Evolutionary conservation across 805 yeast species (phyloP).

Genomic region (Barnettozyma populi): DNA sequence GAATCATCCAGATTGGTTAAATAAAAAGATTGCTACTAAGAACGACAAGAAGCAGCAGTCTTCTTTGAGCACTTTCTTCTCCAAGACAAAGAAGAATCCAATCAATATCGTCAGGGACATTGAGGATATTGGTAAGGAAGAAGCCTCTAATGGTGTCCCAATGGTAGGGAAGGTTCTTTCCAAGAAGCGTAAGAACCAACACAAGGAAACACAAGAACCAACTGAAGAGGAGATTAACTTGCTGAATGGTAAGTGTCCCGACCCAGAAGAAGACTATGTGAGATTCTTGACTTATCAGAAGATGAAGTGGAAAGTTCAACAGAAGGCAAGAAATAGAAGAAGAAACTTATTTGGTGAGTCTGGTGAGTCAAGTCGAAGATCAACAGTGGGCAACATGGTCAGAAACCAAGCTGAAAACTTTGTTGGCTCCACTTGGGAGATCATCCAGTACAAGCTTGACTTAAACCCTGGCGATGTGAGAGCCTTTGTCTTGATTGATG

Average conservation of each 20-base stretch:
- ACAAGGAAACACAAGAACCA: slow-evolving; percentile 27
- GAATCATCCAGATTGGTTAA: slow-evolving; percentile 90
- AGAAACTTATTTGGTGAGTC: slow-evolving; percentile 71
- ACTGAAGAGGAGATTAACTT: slow-evolving; percentile 48
- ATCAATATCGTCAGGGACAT: slow-evolving; percentile 52
- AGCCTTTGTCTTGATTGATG: slow-evolving; percentile 64
- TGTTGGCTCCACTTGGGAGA: slow-evolving; percentile 80
- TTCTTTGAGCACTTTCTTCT: slow-evolving; percentile 54
- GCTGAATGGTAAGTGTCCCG: slow-evolving; percentile 53
- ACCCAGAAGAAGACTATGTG: slow-evolving; percentile 59
- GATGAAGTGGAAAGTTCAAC: slow-evolving; percentile 80
- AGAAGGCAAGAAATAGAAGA: slow-evolving; percentile 66
- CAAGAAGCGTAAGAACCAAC: slow-evolving; percentile 29
- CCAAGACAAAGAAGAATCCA: slow-evolving; percentile 37
- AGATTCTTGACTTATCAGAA: slow-evolving; percentile 73
- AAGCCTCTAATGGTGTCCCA: slow-evolving; percentile 21
- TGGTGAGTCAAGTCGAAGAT: slow-evolving; percentile 45
- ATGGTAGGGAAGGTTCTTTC: slow-evolving; percentile 33
- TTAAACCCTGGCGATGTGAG: slow-evolving; percentile 68
- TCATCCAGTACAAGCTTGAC: slow-evolving; percentile 62
- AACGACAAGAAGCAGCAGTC: slow-evolving; percentile 72
- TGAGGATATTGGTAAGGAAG: slow-evolving; percentile 58
- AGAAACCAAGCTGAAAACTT: slow-evolving; percentile 74
- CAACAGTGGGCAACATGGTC: slow-evolving; percentile 63
- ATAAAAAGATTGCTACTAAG: slow-evolving; percentile 49